Evolutionary conservation across 192 early-diverging fungal species (phyloP), one percentile per base, ranked within the genome.

Genomic region (Backusella morwellensis): DNA sequence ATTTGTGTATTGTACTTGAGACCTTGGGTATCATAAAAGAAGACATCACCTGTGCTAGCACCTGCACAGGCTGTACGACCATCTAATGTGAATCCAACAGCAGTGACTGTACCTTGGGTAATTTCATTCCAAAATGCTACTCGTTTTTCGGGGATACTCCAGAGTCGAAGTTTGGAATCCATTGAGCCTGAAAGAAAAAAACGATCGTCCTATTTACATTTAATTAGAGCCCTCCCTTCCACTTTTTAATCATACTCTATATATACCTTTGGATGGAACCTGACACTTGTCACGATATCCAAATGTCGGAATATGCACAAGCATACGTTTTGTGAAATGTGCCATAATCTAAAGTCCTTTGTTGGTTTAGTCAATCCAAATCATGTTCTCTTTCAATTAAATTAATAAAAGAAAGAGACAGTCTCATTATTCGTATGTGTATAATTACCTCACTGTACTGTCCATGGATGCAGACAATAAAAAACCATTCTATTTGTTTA

Each of bases 1-100:
- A 97, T 93, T 72, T 93, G 95, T 19, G 95, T 96, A 76, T 93
- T 92, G 73, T 96, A 96, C 50, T 86, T 84, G 21, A 97, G 82
- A 1, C 88, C 92, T 63, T 92, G 89, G 7, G 90, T 90, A 44
- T 95, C 91, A 83, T 95, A 97, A 82, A 97, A 97, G 54, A 95
- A 90, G 70, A 92, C 90, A 68, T 90, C 85, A 9, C 96, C 96
- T 41, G 84, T 84, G 77, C 89, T 86, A 21, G 92, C 94, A 35
- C 96, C 95, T 5, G 89, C 93, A 7, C 93, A 90, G 17, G 92
- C 86, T n/a, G 88, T 81, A 34, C 84, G 83, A 40, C 94, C 95
- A 68, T 91, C 91, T 70, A 84, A 72, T n/a, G 91, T 92, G 76
- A 96, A 96, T 1, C 86, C 90, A 29, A 95, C 86, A 0, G 95